Base-by-base conservation (phyloP, 352 stramenopile genomes). In the Globisporangium nodosum region DNA sequence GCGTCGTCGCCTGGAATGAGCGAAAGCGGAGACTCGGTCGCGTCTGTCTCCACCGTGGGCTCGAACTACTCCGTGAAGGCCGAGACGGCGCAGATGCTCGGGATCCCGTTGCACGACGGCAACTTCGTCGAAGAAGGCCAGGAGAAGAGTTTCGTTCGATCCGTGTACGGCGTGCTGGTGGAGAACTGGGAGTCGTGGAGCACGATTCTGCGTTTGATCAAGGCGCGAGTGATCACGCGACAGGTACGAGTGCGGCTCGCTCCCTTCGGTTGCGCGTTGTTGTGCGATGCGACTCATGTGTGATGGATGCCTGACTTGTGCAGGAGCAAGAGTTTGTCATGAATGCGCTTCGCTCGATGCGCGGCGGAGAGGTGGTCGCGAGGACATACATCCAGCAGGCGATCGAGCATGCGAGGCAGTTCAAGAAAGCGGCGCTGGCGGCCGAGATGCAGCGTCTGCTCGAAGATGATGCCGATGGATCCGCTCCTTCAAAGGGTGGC, bases 171-270 rank as follows among this genome's bases (percentile, higher is more conserved):
- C 5, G 72, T 92, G 3, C 66, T 95, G n/a, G 80, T 80, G 6
- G 82, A 92, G 51, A 93, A 95, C 51, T 92, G 81, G 82, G 79
- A 90, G 50, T 66, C 79, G 0, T 95, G 86, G 86, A 90, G 79
- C 52, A 88, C 81, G n/a, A 84, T 95, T 43, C 67, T 92, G 37
- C 79, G 73, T 11, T 58, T 92, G n/a, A 87, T 93, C 58, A 91
- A 88, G 56, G 71, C 78, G 3, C 73, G 84, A 5, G 71, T 73
- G 37, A 88, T 73, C 5, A 89, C 80, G 2, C 77, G 87, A 55
- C 78, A 92, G 80, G 80, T 90, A 64, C 30, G 46, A 58, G 16
- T 8, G 20, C 4, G 15, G 11, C 7, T 42, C 8, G 15, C 1
- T 45, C 20, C 24, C 24, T 27, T 27, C 24, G 24, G 45, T 61